phyloP scores from a whole-genome alignment of 2,329 filamentous ascomycete genomes.

The Aspergillus novoparasiticus region DNA sequence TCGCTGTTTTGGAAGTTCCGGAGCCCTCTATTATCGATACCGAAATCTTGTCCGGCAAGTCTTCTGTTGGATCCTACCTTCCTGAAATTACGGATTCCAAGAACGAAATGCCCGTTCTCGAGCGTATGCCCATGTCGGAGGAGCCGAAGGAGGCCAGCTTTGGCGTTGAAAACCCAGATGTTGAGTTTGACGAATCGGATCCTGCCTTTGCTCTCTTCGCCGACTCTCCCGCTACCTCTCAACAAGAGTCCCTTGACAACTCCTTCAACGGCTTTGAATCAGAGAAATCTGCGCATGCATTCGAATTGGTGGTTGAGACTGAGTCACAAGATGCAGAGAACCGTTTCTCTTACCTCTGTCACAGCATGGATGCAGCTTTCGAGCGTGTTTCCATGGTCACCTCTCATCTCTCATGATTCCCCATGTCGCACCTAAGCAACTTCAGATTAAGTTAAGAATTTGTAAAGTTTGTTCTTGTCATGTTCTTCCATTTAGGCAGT shows the following conservation, averaged over 20 bases:
- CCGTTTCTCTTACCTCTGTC: constrained; percentile 41
- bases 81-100: constrained; percentile 49
- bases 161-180: constrained; percentile 31
- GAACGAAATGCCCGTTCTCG: constrained; percentile 52
- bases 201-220: constrained; percentile 53
- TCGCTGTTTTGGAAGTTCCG: constrained; percentile 71
- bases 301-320: constrained; percentile 63
- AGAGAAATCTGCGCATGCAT: constrained; percentile 66
- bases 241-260: constrained; percentile 31
- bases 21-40: constrained; percentile 64
- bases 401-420: constrained; percentile 43
- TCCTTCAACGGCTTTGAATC: constrained; percentile 57
- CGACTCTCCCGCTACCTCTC: constrained; percentile 48
- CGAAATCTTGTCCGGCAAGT: constrained; percentile 71
- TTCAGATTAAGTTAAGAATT: constrained; percentile 17
- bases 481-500: constrained; percentile 18
- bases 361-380: constrained; percentile 46
- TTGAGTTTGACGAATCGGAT: constrained; percentile 59
- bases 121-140: constrained; percentile 35
- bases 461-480: constrained; percentile 21
- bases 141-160: constrained; percentile 16
- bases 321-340: constrained; percentile 29
- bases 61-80: constrained; percentile 50
- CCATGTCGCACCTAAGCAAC: constrained; percentile 24
- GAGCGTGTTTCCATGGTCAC: constrained; percentile 44